phyloP scores from a whole-genome alignment of 805 yeast genomes.

The Kregervanrija pseudodelftensis region DNA sequence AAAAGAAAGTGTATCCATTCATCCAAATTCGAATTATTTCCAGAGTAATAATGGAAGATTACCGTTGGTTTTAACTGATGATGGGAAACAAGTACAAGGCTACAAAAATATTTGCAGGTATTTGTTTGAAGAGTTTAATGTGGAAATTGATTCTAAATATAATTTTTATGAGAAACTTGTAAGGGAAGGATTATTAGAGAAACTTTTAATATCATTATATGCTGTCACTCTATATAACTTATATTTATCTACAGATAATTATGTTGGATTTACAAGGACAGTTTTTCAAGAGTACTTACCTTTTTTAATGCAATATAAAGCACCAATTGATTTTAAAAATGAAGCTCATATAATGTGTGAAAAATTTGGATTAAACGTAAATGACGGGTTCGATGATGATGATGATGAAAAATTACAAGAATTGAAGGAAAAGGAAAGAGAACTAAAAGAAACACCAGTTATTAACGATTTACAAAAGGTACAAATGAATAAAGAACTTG shows the following conservation, averaged over 20 bases:
- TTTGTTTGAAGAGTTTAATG: no score
- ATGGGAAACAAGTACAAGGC: constrained; percentile 30
- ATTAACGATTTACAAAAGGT: constrained; percentile 21
- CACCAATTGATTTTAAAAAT: constrained; percentile 42
- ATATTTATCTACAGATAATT: constrained; percentile 50
- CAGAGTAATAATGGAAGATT: constrained; percentile 40
- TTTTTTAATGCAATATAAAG: constrained; percentile 70
- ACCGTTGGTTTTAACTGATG: constrained; percentile 30
- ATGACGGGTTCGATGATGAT: constrained; percentile 21
- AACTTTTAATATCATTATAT: constrained; percentile 34
- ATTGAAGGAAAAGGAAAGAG: constrained; percentile 20
- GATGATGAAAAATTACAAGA: constrained; percentile 21
- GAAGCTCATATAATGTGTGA: constrained; percentile 26
- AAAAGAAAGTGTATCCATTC: constrained; percentile 28
- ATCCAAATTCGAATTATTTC: constrained; percentile 54
- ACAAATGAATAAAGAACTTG: constrained; percentile 18
- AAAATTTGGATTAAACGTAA: constrained; percentile 27
- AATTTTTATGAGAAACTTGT: constrained; percentile 25
- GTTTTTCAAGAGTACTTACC: constrained; percentile 47
- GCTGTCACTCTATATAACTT: constrained; percentile 50
- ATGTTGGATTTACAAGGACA: constrained; percentile 52
- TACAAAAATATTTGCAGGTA: constrained; percentile 31
- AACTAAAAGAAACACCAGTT: constrained; percentile 21
- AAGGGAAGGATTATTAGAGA: constrained; percentile 38
- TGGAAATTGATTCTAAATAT: no score